These are phyloP conservation scores for Tremellales sp. DNA, from an alignment of 1,284 basidiomycete genomes.

Conservation along the genomic window DNA sequence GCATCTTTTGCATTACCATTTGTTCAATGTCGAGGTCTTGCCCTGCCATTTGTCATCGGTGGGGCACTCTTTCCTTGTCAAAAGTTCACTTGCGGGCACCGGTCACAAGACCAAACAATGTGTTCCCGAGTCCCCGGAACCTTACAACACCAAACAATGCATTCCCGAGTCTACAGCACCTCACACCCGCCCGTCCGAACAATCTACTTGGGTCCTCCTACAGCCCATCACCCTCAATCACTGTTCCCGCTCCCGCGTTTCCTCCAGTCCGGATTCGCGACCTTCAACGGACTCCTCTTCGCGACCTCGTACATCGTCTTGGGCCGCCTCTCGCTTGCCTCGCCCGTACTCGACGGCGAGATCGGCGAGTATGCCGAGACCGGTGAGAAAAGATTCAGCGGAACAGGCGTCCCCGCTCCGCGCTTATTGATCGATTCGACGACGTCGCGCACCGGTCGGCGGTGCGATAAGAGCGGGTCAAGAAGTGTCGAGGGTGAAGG, in stretches of 20 bases:
- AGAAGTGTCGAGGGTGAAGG: conserved; percentile 16
- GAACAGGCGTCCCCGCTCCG: conserved; percentile 9
- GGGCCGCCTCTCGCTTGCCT: background rate
- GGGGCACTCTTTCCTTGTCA: too few relatives aligned
- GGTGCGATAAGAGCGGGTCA: conserved; percentile 17
- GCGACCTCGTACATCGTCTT: conserved; percentile 23
- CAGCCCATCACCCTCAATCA: too few relatives aligned
- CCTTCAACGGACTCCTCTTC: conserved; percentile 16
- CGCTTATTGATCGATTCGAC: conserved; percentile 40
- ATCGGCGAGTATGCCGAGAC: conserved; percentile 20
- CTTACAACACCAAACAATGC: too few relatives aligned
- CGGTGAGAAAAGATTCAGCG: conserved; percentile 21
- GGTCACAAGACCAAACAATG: too few relatives aligned
- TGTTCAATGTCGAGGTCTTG: too few relatives aligned
- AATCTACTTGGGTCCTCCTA: too few relatives aligned
- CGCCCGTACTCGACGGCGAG: background rate
- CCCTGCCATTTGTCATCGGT: too few relatives aligned
- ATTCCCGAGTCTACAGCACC: too few relatives aligned
- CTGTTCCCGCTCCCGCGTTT: background rate
- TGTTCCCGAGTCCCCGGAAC: too few relatives aligned
- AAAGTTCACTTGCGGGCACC: too few relatives aligned
- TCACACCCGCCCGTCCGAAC: too few relatives aligned
- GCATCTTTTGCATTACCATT: too few relatives aligned
- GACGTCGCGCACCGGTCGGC: conserved; percentile 35
- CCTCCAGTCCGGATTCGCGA: conserved; percentile 26